Evolutionary conservation across 495 filamentous ascomycete genomes (phyloP).

Genomic region (Parmelia sp.): DNA sequence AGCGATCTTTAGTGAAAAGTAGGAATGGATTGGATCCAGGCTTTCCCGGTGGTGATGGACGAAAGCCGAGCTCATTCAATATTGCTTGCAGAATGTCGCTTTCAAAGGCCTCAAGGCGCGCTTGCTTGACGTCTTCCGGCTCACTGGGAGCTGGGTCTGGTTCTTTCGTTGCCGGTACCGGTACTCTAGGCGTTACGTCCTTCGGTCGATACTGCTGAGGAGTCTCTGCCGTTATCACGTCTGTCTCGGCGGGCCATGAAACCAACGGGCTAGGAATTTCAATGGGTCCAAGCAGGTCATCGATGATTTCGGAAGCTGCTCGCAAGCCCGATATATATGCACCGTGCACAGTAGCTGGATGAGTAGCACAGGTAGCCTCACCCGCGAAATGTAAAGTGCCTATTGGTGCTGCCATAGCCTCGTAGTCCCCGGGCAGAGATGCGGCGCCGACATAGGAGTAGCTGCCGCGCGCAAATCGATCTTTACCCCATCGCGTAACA

Average conservation of each 20-base stretch:
- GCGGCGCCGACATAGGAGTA: constrained; percentile 87
- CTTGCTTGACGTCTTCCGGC: constrained; percentile 40
- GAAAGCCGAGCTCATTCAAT: constrained; percentile 60
- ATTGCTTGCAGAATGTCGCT: constrained; percentile 63
- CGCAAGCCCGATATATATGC: constrained; percentile 91
- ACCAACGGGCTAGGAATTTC: constrained; percentile 68
- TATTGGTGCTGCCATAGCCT: constrained; percentile 77
- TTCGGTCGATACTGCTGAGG: constrained; percentile 11
- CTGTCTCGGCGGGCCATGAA: constrained; percentile 35
- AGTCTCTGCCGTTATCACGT: constrained; percentile 28
- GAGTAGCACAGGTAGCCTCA: constrained; percentile 89
- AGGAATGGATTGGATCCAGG: constrained; percentile 39
- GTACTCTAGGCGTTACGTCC: constrained; percentile 21
- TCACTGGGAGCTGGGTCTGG: not conserved
- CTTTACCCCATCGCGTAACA: constrained; percentile 87
- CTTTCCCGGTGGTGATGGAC: constrained; percentile 58
- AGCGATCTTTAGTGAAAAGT: constrained; percentile 73
- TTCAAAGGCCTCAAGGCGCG: constrained; percentile 63
- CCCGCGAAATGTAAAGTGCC: constrained; percentile 94
- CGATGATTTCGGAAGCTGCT: constrained; percentile 77
- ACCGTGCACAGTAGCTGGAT: constrained; percentile 94
- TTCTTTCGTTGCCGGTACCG: constrained; percentile 33
- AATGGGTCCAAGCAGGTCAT: constrained; percentile 74
- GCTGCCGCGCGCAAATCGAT: constrained; percentile 81
- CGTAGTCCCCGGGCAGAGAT: constrained; percentile 82